Conservation (phyloP, 1,139 yeast species). For the Yamadazyma mexicana region DNA sequence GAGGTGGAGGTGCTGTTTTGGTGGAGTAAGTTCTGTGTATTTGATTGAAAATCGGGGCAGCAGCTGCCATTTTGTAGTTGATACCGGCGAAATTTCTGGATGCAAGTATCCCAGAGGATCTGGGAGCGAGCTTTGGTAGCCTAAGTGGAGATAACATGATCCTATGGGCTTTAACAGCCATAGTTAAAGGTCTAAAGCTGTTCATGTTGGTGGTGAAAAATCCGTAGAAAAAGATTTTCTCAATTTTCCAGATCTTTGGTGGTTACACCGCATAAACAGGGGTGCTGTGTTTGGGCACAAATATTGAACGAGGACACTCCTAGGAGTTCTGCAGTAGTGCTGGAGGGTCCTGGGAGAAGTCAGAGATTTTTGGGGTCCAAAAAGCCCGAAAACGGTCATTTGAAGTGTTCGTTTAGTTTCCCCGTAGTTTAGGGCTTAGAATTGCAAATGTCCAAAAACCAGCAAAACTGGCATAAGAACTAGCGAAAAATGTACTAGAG, state of each 20-base stretch:
- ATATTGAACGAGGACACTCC: too few species aligned
- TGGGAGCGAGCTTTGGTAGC: neutral
- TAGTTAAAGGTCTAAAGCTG: constrained; percentile 2
- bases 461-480: too few species aligned
- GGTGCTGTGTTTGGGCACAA: too few species aligned
- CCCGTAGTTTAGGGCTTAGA: too few species aligned
- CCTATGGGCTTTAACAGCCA: neutral
- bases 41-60: neutral
- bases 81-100: neutral
- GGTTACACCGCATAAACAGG: neutral
- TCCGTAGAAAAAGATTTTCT: constrained; percentile 1
- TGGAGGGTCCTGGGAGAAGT: neutral
- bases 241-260: neutral
- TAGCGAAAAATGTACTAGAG: too few species aligned
- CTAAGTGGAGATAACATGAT: neutral
- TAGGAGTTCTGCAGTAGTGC: neutral
- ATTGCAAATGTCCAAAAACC: too few species aligned
- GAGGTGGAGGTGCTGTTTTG: constrained; percentile 27
- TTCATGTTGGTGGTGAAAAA: constrained; percentile 1
- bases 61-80: neutral
- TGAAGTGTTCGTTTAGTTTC: too few species aligned
- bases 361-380: neutral
- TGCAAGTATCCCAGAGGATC: too few species aligned
- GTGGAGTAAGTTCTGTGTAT: constrained; percentile 15
- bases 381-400: too few species aligned